Conservation (phyloP, 2,329 filamentous ascomycete species). For the Ceratocystis smalleyi region DNA sequence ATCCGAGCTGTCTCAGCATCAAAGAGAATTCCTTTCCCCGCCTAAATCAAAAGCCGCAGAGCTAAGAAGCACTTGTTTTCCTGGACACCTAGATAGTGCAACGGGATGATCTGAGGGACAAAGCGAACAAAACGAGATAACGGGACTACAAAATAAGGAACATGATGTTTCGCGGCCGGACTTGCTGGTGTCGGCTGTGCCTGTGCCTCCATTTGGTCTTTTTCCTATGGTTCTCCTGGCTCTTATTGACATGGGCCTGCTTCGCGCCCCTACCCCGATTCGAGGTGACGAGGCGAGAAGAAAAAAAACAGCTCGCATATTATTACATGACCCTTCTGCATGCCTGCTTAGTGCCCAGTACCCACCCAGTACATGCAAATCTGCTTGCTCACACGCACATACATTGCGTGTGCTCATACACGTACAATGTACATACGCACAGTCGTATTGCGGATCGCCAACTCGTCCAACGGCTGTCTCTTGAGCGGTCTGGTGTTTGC, state of each 20-base stretch:
- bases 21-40: background rate
- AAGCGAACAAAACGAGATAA: background rate
- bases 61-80: background rate
- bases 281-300: too few relatives aligned
- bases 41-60: background rate
- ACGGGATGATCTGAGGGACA: background rate
- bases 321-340: background rate
- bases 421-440: background rate
- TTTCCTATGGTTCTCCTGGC: too few relatives aligned
- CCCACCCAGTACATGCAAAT: background rate
- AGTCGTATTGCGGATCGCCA: background rate
- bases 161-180: background rate
- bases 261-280: too few relatives aligned
- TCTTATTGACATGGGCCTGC: too few relatives aligned
- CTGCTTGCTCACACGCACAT: background rate
- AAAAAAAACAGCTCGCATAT: background rate
- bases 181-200: background rate
- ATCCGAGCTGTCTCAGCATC: background rate
- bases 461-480: background rate
- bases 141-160: background rate
- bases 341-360: background rate
- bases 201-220: background rate
- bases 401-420: background rate
- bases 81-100: background rate
- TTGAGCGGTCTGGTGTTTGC: background rate